Base-by-base conservation (phyloP, 257 asterid species). In the Prunella vulgaris region DNA sequence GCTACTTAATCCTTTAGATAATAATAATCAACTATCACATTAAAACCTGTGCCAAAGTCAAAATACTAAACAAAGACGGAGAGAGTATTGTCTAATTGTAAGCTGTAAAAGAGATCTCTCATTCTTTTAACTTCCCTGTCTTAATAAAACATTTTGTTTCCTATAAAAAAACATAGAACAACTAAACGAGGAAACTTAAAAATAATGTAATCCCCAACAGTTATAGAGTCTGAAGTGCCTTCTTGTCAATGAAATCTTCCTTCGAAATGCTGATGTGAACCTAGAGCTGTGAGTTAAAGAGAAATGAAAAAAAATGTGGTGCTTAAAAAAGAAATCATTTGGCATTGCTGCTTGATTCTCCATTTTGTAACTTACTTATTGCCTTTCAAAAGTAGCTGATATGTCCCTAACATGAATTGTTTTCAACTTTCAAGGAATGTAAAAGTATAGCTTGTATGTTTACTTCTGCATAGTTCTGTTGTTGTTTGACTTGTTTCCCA, bases 331-430 rank as follows among this genome's bases (percentile, higher is more conserved):
- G 4, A 35, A 4, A 46, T 42, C 18, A 9, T 21, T 58, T 63
- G 18, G 53, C 14, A 33, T 10, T 37, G 53, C 17, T 76, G 58
- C 48, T 17, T 17, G 28, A 27, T 24, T 70, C 33, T 64, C 27
- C 72, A 53, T 56, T 46, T 4, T 10, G 53, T 22, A 59, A 54
- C 64, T 22, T 58, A n/a, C 51, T 57, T 56, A 7, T 24, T 8
- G 33, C 64, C 58, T 56, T 56, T 28, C 33, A 61, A 56, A 33
- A 44, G 71, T 46, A 33, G 22, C 73, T 53, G 48, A 27, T n/a
- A 12, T 62, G 51, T 46, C 48, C 17, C 38, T 17, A 68, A 33
- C 63, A 7, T 70, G 70, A 51, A 21, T 51, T 20, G 60, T 5
- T 10, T 33, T 44, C 9, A 46, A 66, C 5, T 10, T 33, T 44